A percentile compares a stretch with the other conserved stretches of the same genome.
phyloP scores from a whole-genome alignment of 2,329 filamentous ascomycete genomes.

The Pyrenophora teres region DNA sequence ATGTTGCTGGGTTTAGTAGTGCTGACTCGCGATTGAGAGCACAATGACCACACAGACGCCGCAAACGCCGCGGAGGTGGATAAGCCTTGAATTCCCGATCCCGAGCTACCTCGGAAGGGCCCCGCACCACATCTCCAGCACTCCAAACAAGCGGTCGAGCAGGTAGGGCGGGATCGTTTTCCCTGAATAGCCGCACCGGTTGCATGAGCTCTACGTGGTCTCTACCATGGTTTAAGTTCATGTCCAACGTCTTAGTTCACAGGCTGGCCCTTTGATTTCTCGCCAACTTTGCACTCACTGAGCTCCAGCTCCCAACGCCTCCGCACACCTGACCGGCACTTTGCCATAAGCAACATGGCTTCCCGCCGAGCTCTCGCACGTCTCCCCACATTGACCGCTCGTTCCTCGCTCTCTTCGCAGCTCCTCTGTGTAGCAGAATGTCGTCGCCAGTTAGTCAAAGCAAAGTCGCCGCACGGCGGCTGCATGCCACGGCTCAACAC shows the following conservation, averaged over 20 bases:
- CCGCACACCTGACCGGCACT: constrained; percentile 21
- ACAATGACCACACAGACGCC: constrained; percentile 4
- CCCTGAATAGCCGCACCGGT: constrained; percentile 20
- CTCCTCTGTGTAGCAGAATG: constrained; percentile 48
- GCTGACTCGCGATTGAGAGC: neutral
- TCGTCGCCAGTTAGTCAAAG: constrained; percentile 43
- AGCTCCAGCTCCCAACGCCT: constrained; percentile 5
- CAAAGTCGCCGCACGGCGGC: constrained; percentile 50
- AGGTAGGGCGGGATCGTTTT: constrained; percentile 19
- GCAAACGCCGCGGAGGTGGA: constrained; percentile 13
- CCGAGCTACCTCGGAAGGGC: constrained; percentile 16
- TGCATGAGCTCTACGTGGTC: constrained; percentile 8
- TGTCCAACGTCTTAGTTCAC: neutral
- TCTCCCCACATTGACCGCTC: constrained; percentile 49
- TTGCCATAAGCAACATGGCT: constrained; percentile 46
- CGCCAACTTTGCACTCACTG: constrained; percentile 6
- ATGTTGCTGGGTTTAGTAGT: neutral
- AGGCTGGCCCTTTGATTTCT: neutral
- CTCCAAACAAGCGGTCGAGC: constrained; percentile 9
- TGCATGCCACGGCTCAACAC: constrained; percentile 62
- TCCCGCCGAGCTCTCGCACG: constrained; percentile 52
- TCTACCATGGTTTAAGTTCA: neutral
- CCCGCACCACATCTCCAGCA: constrained; percentile 7
- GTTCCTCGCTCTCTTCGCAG: constrained; percentile 41
- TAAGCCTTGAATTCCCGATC: constrained; percentile 13